Evolutionary conservation across 2,329 filamentous ascomycete genomes (phyloP), one percentile per base, ranked within the genome.

Genomic region (Paecilomyces formosus): DNA sequence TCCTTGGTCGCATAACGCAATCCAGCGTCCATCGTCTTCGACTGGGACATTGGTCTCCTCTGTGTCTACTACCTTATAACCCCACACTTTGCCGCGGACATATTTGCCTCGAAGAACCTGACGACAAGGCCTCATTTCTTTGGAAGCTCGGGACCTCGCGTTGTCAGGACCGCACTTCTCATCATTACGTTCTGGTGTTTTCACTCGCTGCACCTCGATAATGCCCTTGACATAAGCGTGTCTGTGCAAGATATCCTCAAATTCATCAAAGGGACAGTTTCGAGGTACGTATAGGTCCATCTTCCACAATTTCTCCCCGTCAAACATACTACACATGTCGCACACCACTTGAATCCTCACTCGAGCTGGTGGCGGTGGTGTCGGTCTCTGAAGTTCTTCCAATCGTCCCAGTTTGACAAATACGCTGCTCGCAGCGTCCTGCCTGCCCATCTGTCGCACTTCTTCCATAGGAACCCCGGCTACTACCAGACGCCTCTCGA

Each of bases 351-450:
- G 57, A 49, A 60, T 26, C 18, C 51, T 56, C 7, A 56, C 28
- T 45, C 55, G 35, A 11, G 22, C 30, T 21, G 22, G 21, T 7
- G 55, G 55, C 3, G 22, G 55, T 3, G 18, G 55, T 30, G 26
- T 30, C 21, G 45, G 55, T 13, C 55, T 53, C 24, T 30, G 45
- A 21, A 35, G 55, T 49, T 61, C 35, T 5, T 60, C 55, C 21
- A 62, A 33, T 22, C 58, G 39, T 9, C 30, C 22, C 21, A 62
- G 26, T 22, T 62, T 63, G 21, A 51, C 45, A 56, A 60, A 62
- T n/a, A 57, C 58, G 13, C 58, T 57, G 12, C 45, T 57, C 22
- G 55, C 57, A 3, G 15, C 30, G 2, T 57, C 62, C 6, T 60
- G 2, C 54, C 57, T 18, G 61, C 57, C 50, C 22, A 52, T 26